These are phyloP conservation scores for Debaryomyces subglobosus DNA, from an alignment of 1,139 yeast species.

Conservation along the genomic window DNA sequence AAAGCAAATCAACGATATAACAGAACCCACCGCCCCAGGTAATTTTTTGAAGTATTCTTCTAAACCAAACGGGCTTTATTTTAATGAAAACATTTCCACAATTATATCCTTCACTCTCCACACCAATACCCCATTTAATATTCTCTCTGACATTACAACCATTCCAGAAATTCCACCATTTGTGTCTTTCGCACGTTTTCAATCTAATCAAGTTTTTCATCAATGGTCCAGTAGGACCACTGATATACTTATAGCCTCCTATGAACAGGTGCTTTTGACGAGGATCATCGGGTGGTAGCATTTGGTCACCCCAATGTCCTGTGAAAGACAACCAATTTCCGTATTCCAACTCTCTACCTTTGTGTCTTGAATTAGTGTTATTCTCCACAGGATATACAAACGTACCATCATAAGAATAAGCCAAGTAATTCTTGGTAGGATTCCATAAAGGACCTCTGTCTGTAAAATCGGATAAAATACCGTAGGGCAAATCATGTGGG, in stretches of 20 bases:
- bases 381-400: slow-evolving; percentile 42
- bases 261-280: slow-evolving; percentile 81
- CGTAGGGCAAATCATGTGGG: slow-evolving; percentile 91
- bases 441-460: slow-evolving; percentile 97
- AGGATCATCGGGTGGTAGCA: slow-evolving; percentile 64
- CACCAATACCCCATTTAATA: slow-evolving; percentile 82
- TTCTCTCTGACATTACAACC: slow-evolving; percentile 79
- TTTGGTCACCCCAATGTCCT: slow-evolving; percentile 95
- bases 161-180: slow-evolving; percentile 82
- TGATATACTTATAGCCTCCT: slow-evolving; percentile 86
- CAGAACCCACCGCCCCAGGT: slow-evolving; percentile 79
- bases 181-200: slow-evolving; percentile 78
- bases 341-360: slow-evolving; percentile 61
- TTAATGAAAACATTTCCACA: slow-evolving; percentile 63
- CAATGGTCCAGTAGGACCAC: slow-evolving; percentile 91
- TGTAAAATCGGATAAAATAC: slow-evolving; percentile 87
- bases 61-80: slow-evolving; percentile 53
- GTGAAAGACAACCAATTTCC: slow-evolving; percentile 77
- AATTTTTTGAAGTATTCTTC: slow-evolving; percentile 48
- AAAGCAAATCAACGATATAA: slow-evolving; percentile 57
- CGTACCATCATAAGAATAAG: slow-evolving; percentile 74
- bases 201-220: slow-evolving; percentile 70
- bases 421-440: slow-evolving; percentile 78
- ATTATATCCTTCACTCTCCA: slow-evolving; percentile 78
- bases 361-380: slow-evolving; percentile 45